Percentiles rank a stretch among this genome's conserved stretches.
phyloP scores from a whole-genome alignment of 352 stramenopile genomes.

The Pythium guiyangense region DNA sequence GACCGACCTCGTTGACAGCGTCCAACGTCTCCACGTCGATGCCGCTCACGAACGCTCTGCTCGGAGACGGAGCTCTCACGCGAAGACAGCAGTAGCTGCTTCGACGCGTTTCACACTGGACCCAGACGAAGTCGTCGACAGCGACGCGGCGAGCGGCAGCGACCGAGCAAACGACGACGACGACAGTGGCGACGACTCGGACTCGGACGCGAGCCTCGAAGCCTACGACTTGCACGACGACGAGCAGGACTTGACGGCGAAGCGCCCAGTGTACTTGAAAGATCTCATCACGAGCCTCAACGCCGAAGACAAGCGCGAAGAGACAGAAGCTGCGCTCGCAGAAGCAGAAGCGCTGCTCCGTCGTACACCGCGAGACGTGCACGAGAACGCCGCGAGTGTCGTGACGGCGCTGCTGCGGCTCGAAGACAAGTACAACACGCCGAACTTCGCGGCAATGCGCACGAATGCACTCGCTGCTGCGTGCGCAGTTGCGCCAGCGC shows the following conservation, averaged over 20 bases:
- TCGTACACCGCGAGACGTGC: slow-evolving; percentile 49
- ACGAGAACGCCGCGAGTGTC: slow-evolving; percentile 49
- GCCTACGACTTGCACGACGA: slow-evolving; percentile 66
- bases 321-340: slow-evolving; percentile 40
- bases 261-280: slow-evolving; percentile 67
- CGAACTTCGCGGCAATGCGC: slow-evolving; percentile 45
- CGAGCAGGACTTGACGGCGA: slow-evolving; percentile 56
- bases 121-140: slow-evolving; percentile 56
- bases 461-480: slow-evolving; percentile 40
- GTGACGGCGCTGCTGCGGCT: slow-evolving; percentile 55
- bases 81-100: neutral
- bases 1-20: neutral
- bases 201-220: slow-evolving; percentile 68
- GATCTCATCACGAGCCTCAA: slow-evolving; percentile 51
- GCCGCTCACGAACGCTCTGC: neutral
- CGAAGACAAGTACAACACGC: slow-evolving; percentile 68
- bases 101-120: slow-evolving; percentile 28
- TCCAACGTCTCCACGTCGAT: neutral
- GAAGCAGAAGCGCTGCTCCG: slow-evolving; percentile 57
- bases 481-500: slow-evolving; percentile 36
- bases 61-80: neutral
- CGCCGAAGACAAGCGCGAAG: slow-evolving; percentile 55
- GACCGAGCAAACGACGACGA: slow-evolving; percentile 16
- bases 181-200: slow-evolving; percentile 28
- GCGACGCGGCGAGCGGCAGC: slow-evolving; percentile 17